Base-by-base conservation (phyloP, 2,329 filamentous ascomycete genomes). In the Tympanopsis confertula region DNA sequence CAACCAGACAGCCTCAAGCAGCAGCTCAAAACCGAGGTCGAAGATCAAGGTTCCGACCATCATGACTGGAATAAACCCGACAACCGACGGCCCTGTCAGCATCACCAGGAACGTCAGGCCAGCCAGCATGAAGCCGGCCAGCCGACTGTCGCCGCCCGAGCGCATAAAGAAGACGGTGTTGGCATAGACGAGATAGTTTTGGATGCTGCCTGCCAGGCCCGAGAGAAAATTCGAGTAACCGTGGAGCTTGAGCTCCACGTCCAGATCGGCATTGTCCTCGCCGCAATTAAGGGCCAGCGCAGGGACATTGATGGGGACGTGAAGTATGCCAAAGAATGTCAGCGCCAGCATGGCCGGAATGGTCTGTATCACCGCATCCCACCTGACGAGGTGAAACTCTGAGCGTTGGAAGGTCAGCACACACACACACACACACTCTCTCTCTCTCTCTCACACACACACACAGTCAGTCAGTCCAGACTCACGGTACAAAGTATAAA, bases 101-200 rank as follows among this genome's bases (percentile, higher is more conserved):
- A 95, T 81, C 29, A 96, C 75, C 2, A 79, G 78, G 49, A 80
- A 77, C 0, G 91, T 98, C 4, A 83, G 74, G 15, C 70, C 61
- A 1, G 91, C 91, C 37, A 98, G 71, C 65, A 95, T 74, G 18
- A 88, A 70, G 3, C 91, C 91, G 7, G 88, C 91, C 35, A 94
- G 63, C 36, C 91, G 79, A 50, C 78, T 88, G 53, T 93, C 78
- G 15, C 89, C 91, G 13, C 91, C 91, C 35, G 87, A 94, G 19
- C 84, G 78, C 54, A 96, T 94, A 58, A 98, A 96, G 40, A 98
- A 78, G n/a, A 94, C 74, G 44, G 87, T 95, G 55, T 98, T 98
- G 41, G 89, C 89, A 51, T 96, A 98, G 1, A 98, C 91, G 2
- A 98, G 72, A 52, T 98, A 98, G 56, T 98, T 98, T 59, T 93